Evolutionary conservation across 495 filamentous ascomycete species (phyloP), one percentile per base, ranked within the genome.

Genomic region (Alectoria sarmentosa): DNA sequence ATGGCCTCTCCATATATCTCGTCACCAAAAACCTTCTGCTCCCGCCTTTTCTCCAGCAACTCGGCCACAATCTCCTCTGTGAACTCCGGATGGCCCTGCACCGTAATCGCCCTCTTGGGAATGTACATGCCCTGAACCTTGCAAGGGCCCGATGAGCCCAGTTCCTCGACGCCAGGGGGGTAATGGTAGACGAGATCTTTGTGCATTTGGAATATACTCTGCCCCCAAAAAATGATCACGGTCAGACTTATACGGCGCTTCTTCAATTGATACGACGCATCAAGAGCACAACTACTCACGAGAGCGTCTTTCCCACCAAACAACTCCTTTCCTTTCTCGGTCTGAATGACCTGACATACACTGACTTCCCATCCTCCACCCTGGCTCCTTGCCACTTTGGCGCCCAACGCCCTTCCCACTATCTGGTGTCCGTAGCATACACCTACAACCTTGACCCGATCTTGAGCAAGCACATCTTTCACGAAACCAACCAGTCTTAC

Each of bases 341-440:
- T 92, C 74, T 94, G 76, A 44, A 84, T 75, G 57, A 94, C 80
- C 39, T 88, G 80, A 14, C 81, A 83, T 0, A 95, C 92, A 56
- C 87, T 84, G 34, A 88, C 78, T 73, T 97, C 93, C 93, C 93
- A 97, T 19, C 57, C 62, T 11, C 89, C 91, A 8, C 71, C 73
- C 38, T 83, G 78, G 68, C 82, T 89, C 48, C 84, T 75, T n/a
- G 78, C 84, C 11, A 96, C 87, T 55, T 82, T 82, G 38, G 75
- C 80, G 1, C 85, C 89, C 64, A 96, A 70, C 3, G 91, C 91
- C 26, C 92, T 80, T 0, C 83, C 90, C 59, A 96, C 78, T 59
- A 96, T 93, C 76, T 97, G 91, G 72, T 96, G 92, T 23, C 92
- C 93, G 73, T 93, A 96, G 72, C 92, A 96, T 36, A 94, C 82